Evolutionary conservation across 2,329 filamentous ascomycete species (phyloP), one percentile per base, ranked within the genome.

Genomic region (Xylaria digitata): DNA sequence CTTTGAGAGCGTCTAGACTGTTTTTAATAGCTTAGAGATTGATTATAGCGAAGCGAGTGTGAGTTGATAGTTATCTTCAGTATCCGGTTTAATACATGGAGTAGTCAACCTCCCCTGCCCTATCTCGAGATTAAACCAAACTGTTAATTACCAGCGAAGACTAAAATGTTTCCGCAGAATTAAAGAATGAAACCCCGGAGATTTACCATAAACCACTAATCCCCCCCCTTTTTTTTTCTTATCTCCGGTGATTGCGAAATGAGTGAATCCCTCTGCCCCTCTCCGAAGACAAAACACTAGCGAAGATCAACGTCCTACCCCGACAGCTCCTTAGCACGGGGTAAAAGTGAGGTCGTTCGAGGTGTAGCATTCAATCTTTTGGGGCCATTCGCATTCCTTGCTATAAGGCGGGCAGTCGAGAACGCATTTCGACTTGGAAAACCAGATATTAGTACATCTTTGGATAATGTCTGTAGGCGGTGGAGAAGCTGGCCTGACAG

Each of bases 351-450:
- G 37, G 32, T 70, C 65, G 1, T n/a, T 52, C n/a, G n/a, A 21
- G 4, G 26, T 68, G 0, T 2, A 1, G 8, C 73, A 75, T 15
- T 26, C 46, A 17, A 50, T 13, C 23, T 11, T 40, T 4, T 48
- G 8, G n/a, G 74, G 71, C 19, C 48, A 75, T 23, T 73, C 73
- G 50, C 73, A 75, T 1, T 19, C 5, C 9, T 49, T 66, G 5
- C 34, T 19, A 0, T 67, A 59, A 30, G 70, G 13, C 6, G 62
- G 63, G 32, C 73, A 75, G 56, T 74, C 69, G 0, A 75, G 48
- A 7, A 69, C 50, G 50, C 70, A 71, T 45, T 62, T 50, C 1
- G 45, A 57, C 68, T 68, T 15, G 3, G 15, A 3, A 21, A 42
- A 7, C 13, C 8, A 43, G 42, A 30, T 4, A 37, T 69, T 37